These are phyloP conservation scores for Laetiporus sulphureus DNA, from an alignment of 1,284 basidiomycete genomes.

Conservation along the genomic window DNA sequence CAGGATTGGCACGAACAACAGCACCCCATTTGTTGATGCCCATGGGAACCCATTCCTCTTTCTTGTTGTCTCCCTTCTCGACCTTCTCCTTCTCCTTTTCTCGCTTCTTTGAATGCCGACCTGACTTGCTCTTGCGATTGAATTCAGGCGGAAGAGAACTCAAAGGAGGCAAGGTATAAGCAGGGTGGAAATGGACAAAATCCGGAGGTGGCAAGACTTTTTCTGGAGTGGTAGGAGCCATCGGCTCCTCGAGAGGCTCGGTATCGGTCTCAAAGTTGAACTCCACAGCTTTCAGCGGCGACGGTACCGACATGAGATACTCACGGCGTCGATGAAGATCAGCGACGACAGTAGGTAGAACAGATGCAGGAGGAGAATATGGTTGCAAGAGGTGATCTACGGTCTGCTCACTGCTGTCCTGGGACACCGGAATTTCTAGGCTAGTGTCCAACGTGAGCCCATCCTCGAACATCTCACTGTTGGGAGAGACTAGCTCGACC, in stretches of 20 bases:
- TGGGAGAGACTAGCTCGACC: too few relatives aligned
- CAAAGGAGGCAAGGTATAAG: constrained; percentile 56
- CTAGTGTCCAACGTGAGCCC: too few relatives aligned
- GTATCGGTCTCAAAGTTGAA: constrained; percentile 15
- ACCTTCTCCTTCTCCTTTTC: constrained; percentile 35
- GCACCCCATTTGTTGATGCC: constrained; percentile 71
- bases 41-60: constrained; percentile 59
- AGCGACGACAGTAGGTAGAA: not conserved
- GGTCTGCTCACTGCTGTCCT: constrained; percentile 6
- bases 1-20: constrained; percentile 62
- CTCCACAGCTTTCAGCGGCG: constrained; percentile 9
- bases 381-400: constrained; percentile 7
- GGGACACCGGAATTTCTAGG: too few relatives aligned
- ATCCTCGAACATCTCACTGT: too few relatives aligned
- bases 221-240: constrained; percentile 17
- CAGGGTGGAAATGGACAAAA: constrained; percentile 32
- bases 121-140: constrained; percentile 50
- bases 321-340: not conserved
- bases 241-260: constrained; percentile 5
- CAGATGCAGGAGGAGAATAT: constrained; percentile 4
- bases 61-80: constrained; percentile 37
- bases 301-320: constrained; percentile 7
- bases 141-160: constrained; percentile 59
- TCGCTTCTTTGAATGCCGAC: constrained; percentile 48
- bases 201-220: constrained; percentile 10